Conservation (phyloP, 1,284 basidiomycete species). For the Heterobasidion irregulare region DNA sequence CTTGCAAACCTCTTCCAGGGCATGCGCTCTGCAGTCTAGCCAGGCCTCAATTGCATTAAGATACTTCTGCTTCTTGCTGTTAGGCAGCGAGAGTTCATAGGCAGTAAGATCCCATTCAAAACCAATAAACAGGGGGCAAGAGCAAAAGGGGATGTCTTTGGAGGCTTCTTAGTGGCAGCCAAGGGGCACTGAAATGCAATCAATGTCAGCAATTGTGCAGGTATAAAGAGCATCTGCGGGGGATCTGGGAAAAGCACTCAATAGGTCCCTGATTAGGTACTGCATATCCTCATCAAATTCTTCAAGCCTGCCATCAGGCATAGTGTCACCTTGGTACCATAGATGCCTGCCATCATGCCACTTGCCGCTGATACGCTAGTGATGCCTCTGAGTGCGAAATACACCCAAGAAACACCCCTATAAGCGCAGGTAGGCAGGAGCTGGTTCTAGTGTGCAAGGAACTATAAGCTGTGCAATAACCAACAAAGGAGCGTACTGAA, state of each 20-base stretch:
- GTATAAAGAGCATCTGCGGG: conserved; percentile 7
- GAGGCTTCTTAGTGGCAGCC: conserved; percentile 16
- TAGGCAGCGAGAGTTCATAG: conserved; percentile 10
- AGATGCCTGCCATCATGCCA: background rate
- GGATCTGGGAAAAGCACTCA: conserved; percentile 4
- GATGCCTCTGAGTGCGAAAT: too few relatives aligned
- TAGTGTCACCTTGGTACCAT: conserved; percentile 3
- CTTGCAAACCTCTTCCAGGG: conserved; percentile 18
- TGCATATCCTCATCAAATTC: conserved; percentile 12
- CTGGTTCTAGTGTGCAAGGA: too few relatives aligned
- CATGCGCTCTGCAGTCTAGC: conserved; percentile 9
- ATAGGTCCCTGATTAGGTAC: conserved; percentile 2
- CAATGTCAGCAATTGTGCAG: conserved; percentile 14
- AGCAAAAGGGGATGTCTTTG: conserved; percentile 14
- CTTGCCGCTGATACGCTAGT: conserved; percentile 5
- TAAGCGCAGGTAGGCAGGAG: too few relatives aligned
- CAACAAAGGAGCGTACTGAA: too few relatives aligned
- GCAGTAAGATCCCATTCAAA: conserved; percentile 15
- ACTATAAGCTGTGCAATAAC: too few relatives aligned
- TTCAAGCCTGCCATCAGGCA: conserved; percentile 7
- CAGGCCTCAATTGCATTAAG: conserved; percentile 13
- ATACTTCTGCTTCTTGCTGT: conserved; percentile 4
- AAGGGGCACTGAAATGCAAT: conserved; percentile 11
- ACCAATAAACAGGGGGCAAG: conserved; percentile 13
- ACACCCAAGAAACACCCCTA: too few relatives aligned